phyloP scores from a whole-genome alignment of 352 stramenopile genomes.

The Phytophthora melonis region DNA sequence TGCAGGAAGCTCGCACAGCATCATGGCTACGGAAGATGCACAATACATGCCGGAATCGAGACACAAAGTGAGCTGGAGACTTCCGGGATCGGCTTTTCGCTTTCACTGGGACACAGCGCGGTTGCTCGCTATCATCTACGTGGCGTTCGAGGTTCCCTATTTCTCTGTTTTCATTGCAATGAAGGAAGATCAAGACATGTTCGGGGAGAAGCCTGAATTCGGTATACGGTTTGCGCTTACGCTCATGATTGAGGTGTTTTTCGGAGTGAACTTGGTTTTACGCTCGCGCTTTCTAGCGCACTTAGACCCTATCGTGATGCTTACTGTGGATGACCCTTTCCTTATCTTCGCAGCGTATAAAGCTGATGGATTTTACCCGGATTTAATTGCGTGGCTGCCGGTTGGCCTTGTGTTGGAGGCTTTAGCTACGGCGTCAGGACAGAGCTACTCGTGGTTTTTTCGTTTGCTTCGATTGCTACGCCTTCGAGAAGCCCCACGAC shows the following conservation, averaged over 20 bases:
- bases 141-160: conserved; percentile 79
- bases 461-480: conserved; percentile 60
- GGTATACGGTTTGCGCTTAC: conserved; percentile 44
- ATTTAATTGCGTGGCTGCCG: conserved; percentile 60
- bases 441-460: conserved; percentile 50
- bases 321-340: conserved; percentile 55
- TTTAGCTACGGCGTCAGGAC: conserved; percentile 22
- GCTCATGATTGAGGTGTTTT: conserved; percentile 62
- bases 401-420: conserved; percentile 59
- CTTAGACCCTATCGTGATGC: conserved; percentile 68
- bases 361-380: conserved; percentile 58
- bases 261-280: conserved; percentile 56
- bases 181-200: conserved; percentile 54
- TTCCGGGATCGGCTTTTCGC: conserved; percentile 64
- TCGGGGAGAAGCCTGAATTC: conserved; percentile 47
- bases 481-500: conserved; percentile 45
- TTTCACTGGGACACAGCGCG: conserved; percentile 60
- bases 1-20: conserved; percentile 9
- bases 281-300: conserved; percentile 63
- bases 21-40: neutral
- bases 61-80: conserved; percentile 37
- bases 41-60: neutral
- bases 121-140: conserved; percentile 53
- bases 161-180: conserved; percentile 74
- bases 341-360: conserved; percentile 77